These are phyloP conservation scores for Fraxinus excelsior DNA, from an alignment of 257 asterid species.

Conservation along the genomic window DNA sequence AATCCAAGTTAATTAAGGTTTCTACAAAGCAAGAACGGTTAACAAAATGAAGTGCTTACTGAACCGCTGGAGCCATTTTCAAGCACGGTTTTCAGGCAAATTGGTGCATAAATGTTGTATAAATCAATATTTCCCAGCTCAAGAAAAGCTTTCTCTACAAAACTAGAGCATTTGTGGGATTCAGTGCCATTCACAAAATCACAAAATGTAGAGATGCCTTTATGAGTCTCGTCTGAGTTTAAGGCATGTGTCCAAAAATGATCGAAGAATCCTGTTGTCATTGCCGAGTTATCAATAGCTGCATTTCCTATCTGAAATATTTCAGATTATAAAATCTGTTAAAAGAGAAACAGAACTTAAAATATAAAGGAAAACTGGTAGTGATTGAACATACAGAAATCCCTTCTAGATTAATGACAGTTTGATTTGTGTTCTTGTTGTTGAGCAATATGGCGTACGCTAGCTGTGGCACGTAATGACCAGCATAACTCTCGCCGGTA, in stretches of 20 bases:
- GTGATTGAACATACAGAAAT: slow-evolving; percentile 24
- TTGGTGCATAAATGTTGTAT: slow-evolving; percentile 31
- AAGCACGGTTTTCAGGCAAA: slow-evolving; percentile 20
- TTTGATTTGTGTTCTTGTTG: slow-evolving; percentile 15
- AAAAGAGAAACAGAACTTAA: background rate
- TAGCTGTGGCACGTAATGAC: slow-evolving; percentile 31
- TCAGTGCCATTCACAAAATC: slow-evolving; percentile 18
- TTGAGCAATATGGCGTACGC: slow-evolving; percentile 22
- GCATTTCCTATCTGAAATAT: slow-evolving; percentile 41
- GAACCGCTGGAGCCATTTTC: slow-evolving; percentile 28
- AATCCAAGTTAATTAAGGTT: background rate
- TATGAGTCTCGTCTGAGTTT: slow-evolving; percentile 39
- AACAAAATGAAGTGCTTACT: slow-evolving; percentile 15
- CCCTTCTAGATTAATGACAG: slow-evolving; percentile 30
- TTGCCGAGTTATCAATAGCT: slow-evolving; percentile 25
- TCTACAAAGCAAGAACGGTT: background rate
- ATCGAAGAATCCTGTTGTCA: slow-evolving; percentile 25
- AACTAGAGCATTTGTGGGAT: slow-evolving; percentile 4
- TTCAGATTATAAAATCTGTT: background rate
- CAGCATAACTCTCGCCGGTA: slow-evolving; percentile 30
- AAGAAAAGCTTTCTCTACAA: background rate
- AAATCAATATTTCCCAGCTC: slow-evolving; percentile 22
- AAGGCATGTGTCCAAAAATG: slow-evolving; percentile 38
- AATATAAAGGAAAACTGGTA: background rate
- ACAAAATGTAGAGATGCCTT: slow-evolving; percentile 24